These are phyloP conservation scores for Melanogaster broomeanus DNA, from an alignment of 768 basidiomycete species.

Conservation along the genomic window DNA sequence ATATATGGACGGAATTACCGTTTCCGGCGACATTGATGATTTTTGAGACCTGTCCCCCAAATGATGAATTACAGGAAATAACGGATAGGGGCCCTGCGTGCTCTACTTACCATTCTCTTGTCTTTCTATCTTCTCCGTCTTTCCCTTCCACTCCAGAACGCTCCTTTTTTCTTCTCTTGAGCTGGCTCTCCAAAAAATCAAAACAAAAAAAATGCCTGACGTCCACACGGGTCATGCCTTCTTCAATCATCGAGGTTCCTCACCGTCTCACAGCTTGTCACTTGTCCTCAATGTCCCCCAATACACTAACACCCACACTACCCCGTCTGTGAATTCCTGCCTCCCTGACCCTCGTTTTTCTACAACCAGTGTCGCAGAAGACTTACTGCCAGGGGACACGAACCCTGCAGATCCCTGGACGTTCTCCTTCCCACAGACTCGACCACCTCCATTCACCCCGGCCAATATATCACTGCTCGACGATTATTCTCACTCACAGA, in stretches of 20 bases:
- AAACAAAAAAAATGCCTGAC: background rate
- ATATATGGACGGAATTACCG: too few species aligned
- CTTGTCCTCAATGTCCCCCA: slow-evolving; percentile 2
- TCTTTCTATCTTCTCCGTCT: background rate
- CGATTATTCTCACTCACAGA: background rate
- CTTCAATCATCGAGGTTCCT: background rate
- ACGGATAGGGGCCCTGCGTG: too few species aligned
- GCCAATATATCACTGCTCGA: background rate
- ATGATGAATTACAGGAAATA: too few species aligned
- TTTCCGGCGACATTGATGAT: too few species aligned
- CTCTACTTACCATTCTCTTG: background rate
- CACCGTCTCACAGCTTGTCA: background rate
- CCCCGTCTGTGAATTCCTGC: background rate
- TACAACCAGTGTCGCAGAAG: background rate
- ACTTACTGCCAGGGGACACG: background rate
- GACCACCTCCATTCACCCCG: background rate
- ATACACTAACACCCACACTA: background rate
- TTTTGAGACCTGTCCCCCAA: too few species aligned
- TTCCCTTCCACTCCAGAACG: background rate
- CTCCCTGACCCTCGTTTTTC: background rate
- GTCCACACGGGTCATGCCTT: background rate
- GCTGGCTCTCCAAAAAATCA: background rate
- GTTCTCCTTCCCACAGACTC: background rate
- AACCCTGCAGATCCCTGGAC: background rate
- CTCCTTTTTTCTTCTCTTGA: background rate